These are phyloP conservation scores for Aureobasidium sp. DNA, from an alignment of 2,329 filamentous ascomycete genomes.

Conservation along the genomic window DNA sequence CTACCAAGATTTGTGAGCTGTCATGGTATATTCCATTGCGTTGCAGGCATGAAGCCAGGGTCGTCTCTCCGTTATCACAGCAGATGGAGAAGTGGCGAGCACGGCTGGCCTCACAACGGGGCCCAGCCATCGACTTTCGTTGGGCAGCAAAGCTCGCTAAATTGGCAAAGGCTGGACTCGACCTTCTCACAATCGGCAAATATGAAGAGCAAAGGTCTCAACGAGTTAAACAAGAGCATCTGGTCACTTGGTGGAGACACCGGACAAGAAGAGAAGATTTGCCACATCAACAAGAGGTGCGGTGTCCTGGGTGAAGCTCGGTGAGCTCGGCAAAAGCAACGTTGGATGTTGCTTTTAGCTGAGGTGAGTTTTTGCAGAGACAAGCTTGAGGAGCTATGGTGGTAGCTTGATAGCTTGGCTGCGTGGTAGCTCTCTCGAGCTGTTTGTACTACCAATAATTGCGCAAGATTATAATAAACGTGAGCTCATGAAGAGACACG, in stretches of 20 bases:
- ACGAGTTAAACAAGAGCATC: background rate
- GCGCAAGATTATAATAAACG: background rate
- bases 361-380: background rate
- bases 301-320: conserved; percentile 8
- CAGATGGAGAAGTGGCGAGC: background rate
- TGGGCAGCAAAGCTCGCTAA: conserved; percentile 12
- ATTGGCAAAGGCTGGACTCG: background rate
- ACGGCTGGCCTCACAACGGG: background rate
- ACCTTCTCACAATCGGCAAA: background rate
- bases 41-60: background rate
- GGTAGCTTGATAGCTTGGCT: background rate
- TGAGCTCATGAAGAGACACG: background rate
- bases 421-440: background rate
- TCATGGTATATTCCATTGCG: too few species aligned
- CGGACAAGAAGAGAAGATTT: background rate
- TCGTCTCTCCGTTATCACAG: background rate
- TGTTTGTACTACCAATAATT: background rate
- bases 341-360: background rate
- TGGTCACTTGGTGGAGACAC: background rate
- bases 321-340: conserved; percentile 1
- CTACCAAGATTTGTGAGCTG: too few species aligned
- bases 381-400: conserved; percentile 1
- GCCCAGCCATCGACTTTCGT: background rate
- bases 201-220: background rate
- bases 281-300: background rate